Base-by-base conservation (phyloP, 345 rosid genomes). In the Linum tenue region DNA sequence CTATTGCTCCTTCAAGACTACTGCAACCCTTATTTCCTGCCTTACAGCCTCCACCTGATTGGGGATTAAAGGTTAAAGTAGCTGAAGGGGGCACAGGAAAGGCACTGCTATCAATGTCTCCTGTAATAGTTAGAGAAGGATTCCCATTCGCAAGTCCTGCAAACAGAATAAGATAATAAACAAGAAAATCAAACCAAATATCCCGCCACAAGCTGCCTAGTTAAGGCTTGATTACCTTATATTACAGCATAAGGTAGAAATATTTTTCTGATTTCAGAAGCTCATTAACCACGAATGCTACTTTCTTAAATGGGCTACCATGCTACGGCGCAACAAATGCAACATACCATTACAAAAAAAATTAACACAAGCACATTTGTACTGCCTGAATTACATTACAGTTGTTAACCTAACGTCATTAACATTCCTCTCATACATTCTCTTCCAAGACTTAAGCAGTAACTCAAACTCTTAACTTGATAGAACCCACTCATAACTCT, bases 21-120 rank as follows among this genome's bases (percentile, higher is more conserved):
- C 53, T 22, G 76, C 97, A 90, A 68, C 64, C 78, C 48, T 67
- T 78, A 74, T 90, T 92, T 71, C 86, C 84, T 69, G 95, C 95
- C 75, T 79, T 84, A 67, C 98, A 91, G 14, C 73, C 77, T 64
- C 59, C 69, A 68, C 71, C 72, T 60, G 69, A 75, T 22, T 64
- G 70, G 16, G 64, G 59, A 53, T 80, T 76, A 12, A 67, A 68
- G 57, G 76, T 90, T 35, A 48, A 48, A 39, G 15, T 61, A 55
- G 71, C 84, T 67, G 83, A 80, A 8, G 72, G 69, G 64, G 70
- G 35, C 4, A 44, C 11, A 67, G 73, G 65, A 51, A 65, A 11
- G 59, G 60, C 37, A 41, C 16, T 70, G 62, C 70, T 67, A 55
- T 71, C 75, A 16, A 62, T 48, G 39, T 63, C 66, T 56, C 76